Base-by-base conservation (phyloP, 2,329 filamentous ascomycete species). In the Capronia americana region DNA sequence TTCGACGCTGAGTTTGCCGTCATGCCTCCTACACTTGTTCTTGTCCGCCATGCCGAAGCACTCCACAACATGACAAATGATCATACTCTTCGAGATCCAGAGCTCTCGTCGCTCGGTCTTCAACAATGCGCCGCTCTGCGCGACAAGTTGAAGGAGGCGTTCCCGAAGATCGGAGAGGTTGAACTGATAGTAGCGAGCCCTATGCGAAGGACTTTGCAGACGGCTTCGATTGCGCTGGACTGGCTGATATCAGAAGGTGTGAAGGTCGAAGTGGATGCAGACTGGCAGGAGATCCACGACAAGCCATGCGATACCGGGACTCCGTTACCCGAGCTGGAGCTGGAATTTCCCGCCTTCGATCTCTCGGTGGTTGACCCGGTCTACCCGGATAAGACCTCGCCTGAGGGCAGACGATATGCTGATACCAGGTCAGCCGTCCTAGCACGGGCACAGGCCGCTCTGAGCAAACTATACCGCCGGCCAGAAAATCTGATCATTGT, bases 261-360 rank as follows among this genome's bases (percentile, higher is more conserved):
- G n/a, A 34, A 55, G 23, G 53, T 34, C 28, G 53, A 55, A 28
- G 28, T 28, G 1, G 53, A 55, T 32, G 53, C 53, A 11, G 53
- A 55, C 53, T 55, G 53, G 53, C 53, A 55, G 28, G 53, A 55
- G n/a, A 34, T 55, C 53, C 20, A 55, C 53, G 28, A 55, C 28
- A 55, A 55, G 28, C 53, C 53, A 11, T 55, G 53, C 53, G 53
- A 55, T 12, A 55, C 53, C 10, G 53, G 53, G 3, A 30, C 12
- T 55, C 28, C 53, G 12, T 5, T 55, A 32, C 10, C 53, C 28
- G 53, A 55, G 4, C 24, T 55, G 4, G 28, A 34, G 53, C 4
- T 12, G 17, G 24, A 55, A 4, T 55, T 30, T 20, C 53, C 53
- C 4, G 17, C 24, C 12, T 30, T 55, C 17, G 53, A 55, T n/a